These are phyloP conservation scores for Crithidia expoeki DNA, from an alignment of 208 protist species.

Conservation along the genomic window DNA sequence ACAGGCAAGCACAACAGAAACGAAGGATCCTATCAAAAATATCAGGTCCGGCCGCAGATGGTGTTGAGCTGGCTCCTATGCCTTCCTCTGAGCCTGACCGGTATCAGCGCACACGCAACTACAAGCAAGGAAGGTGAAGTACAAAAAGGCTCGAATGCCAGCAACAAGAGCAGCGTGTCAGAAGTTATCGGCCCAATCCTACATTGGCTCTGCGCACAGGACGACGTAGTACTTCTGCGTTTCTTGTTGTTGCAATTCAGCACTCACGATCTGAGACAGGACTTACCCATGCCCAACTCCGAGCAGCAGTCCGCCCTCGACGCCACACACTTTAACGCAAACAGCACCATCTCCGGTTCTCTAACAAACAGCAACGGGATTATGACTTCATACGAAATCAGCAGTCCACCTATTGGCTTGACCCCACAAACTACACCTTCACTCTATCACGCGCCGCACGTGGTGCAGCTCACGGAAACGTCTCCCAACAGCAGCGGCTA, in stretches of 20 bases:
- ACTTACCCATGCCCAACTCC: not conserved
- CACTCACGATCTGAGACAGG: not conserved
- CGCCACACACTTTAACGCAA: too few relatives aligned
- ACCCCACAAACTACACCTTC: not conserved
- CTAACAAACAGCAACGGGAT: too few relatives aligned
- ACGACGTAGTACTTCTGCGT: conserved; percentile 14
- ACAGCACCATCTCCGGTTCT: too few relatives aligned
- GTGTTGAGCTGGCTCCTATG: conserved; percentile 4
- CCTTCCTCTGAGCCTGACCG: not conserved
- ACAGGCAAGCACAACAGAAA: not conserved
- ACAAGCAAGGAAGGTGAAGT: too few relatives aligned
- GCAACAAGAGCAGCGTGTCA: too few relatives aligned
- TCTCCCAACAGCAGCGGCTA: not conserved
- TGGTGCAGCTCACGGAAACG: conserved; percentile 1
- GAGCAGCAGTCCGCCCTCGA: too few relatives aligned
- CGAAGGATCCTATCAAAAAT: not conserved
- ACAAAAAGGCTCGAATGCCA: too few relatives aligned
- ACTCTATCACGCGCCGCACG: conserved; percentile 2
- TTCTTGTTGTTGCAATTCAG: conserved; percentile 5
- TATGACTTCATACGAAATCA: too few relatives aligned
- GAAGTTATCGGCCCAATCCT: conserved; percentile 8
- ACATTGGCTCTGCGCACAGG: conserved; percentile 19
- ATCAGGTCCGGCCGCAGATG: not conserved
- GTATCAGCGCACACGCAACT: too few relatives aligned
- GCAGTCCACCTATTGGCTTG: not conserved